A percentile compares a stretch with the other conserved stretches of the same genome.
Conservation (phyloP, 2,329 filamentous ascomycete species). For the Tympanopsis confertula region DNA sequence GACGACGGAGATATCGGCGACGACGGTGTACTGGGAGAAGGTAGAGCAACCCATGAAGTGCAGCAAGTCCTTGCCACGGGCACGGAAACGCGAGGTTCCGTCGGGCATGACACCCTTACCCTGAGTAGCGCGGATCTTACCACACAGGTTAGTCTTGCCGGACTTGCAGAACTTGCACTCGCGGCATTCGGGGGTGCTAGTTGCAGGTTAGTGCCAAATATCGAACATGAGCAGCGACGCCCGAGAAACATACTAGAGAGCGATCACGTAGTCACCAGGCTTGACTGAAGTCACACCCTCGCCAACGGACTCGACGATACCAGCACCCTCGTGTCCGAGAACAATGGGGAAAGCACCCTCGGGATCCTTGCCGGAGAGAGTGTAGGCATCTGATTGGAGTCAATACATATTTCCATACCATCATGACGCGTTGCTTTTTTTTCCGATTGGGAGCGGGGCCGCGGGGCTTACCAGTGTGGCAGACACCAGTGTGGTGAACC, state of each 20-base stretch:
- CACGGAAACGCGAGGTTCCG: slow-evolving; percentile 62
- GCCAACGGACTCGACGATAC: slow-evolving; percentile 59
- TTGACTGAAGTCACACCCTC: slow-evolving; percentile 65
- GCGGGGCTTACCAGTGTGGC: slow-evolving; percentile 50
- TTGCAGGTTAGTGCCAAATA: not conserved
- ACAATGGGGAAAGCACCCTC: slow-evolving; percentile 59
- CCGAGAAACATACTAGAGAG: slow-evolving; percentile 38
- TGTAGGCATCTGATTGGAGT: slow-evolving; percentile 46
- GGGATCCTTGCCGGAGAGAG: slow-evolving; percentile 61
- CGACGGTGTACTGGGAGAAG: slow-evolving; percentile 69
- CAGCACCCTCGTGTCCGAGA: slow-evolving; percentile 55
- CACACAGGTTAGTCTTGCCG: slow-evolving; percentile 69
- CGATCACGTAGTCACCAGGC: slow-evolving; percentile 58
- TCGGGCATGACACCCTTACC: slow-evolving; percentile 68
- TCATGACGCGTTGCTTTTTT: too few relatives aligned
- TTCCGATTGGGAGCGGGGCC: not conserved
- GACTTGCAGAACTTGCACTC: slow-evolving; percentile 76
- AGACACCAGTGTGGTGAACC: slow-evolving; percentile 68
- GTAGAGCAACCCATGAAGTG: slow-evolving; percentile 74
- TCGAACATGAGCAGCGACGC: not conserved
- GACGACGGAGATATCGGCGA: slow-evolving; percentile 70
- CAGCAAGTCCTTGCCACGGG: slow-evolving; percentile 61
- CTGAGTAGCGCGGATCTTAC: slow-evolving; percentile 67
- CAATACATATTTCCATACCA: too few relatives aligned
- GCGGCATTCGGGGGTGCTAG: slow-evolving; percentile 60